Evolutionary conservation across 31 red algal genomes (phyloP), one percentile per base, ranked within the genome.

Genomic region (Porphyra umbilicalis): DNA sequence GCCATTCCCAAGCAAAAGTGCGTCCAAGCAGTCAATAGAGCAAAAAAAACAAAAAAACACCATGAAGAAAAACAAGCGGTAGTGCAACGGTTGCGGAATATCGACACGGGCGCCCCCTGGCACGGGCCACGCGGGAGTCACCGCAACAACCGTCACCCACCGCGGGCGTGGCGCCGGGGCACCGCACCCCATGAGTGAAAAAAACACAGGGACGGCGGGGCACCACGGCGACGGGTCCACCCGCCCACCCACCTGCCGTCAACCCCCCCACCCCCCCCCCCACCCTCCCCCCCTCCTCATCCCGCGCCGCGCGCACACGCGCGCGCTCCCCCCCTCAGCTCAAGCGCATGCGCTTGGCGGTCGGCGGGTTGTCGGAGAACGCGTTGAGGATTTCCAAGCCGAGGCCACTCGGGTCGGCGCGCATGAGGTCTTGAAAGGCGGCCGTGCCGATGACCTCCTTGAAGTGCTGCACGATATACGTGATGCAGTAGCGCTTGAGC

Each of bases 401-500:
- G 18, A 98, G 88, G n/a, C 95, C 95, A 38, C 83, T 87, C 5
- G 92, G 86, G 79, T 98, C 95, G 44, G 87, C 80, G 5, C 84
- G 79, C 83, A 98, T 89, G 36, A 94, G 88, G 8, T 90, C 80
- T 35, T 89, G 89, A 40, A 87, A 97, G 1, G 88, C 86, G 36
- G 83, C 81, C 2, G 95, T 87, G 32, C 92, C 88, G 82, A 98
- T 92, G 10, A 98, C 92, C 18, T 94, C 80, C 32, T 75, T 78
- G 81, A 98, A 98, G 81, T 94, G 89, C 37, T 94, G 84, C 37
- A 94, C 81, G 38, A 98, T 98, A 37, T 84, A 98, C 25, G 87
- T 38, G 34, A 98, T 80, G 82, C 95, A 98, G 77, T 86, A 98
- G 30, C 79, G 39, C 85, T 94, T 98, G 80, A 98, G 87, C 42